phyloP scores from a whole-genome alignment of 352 stramenopile species.

The Globisporangium megalacanthum region DNA sequence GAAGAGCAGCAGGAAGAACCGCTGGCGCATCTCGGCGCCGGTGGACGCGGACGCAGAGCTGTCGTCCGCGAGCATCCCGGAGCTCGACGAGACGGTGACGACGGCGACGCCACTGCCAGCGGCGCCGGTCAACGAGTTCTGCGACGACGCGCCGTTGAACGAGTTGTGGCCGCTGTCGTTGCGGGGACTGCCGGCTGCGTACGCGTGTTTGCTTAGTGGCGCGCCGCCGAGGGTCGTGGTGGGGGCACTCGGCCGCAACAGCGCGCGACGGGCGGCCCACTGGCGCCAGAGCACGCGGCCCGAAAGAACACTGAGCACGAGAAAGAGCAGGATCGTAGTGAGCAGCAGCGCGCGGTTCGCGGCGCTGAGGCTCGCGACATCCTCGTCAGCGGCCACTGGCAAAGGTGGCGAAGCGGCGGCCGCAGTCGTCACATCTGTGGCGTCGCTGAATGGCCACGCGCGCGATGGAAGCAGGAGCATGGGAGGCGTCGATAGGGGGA shows the following conservation, averaged over 20 bases:
- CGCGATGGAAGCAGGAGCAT: background rate
- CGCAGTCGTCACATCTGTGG: background rate
- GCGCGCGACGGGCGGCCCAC: slow-evolving; percentile 27
- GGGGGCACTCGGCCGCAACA: slow-evolving; percentile 8
- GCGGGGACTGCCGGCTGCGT: slow-evolving; percentile 3
- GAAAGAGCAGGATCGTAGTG: slow-evolving; percentile 53
- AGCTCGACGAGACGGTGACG: slow-evolving; percentile 19
- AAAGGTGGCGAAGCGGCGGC: background rate
- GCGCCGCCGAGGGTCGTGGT: background rate
- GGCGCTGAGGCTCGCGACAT: slow-evolving; percentile 30
- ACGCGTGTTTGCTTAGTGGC: slow-evolving; percentile 10
- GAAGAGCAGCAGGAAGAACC: slow-evolving; percentile 75
- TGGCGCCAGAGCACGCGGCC: slow-evolving; percentile 46
- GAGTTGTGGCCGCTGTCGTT: slow-evolving; percentile 12
- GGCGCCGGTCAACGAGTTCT: background rate
- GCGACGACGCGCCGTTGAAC: slow-evolving; percentile 28
- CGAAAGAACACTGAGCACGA: slow-evolving; percentile 51
- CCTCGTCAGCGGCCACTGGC: background rate
- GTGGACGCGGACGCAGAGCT: slow-evolving; percentile 48
- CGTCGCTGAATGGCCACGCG: background rate
- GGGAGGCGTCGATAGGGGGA: background rate
- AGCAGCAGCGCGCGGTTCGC: slow-evolving; percentile 43
- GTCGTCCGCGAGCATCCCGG: slow-evolving; percentile 48
- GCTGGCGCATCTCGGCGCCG: slow-evolving; percentile 67
- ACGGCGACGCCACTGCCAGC: background rate